Percentiles rank a stretch among this genome's conserved stretches.
Conservation (phyloP, 139 green algal genomes). For the Zygnema cylindricum region DNA sequence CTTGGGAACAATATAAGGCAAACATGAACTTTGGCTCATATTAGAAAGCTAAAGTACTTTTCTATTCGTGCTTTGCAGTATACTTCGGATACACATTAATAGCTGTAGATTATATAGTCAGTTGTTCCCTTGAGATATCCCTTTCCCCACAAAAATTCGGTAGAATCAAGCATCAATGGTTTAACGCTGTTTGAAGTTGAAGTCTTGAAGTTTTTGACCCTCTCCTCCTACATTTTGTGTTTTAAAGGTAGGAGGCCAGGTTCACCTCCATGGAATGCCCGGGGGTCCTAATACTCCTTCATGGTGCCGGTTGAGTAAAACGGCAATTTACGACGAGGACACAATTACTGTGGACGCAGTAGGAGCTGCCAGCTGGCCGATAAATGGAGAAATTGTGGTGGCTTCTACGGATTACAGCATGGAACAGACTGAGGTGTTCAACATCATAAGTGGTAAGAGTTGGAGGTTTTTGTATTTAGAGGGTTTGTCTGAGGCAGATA, state of each 20-base stretch:
- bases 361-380: constrained; percentile 22
- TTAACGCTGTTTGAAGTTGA: neutral
- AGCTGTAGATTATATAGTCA: too few relatives aligned
- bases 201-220: neutral
- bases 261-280: constrained; percentile 51
- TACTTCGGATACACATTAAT: too few relatives aligned
- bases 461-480: too few relatives aligned
- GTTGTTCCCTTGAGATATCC: too few relatives aligned
- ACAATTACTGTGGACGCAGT: constrained; percentile 10
- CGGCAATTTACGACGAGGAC: constrained; percentile 2
- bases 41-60: too few relatives aligned
- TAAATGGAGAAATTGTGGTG: constrained; percentile 41
- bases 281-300: neutral
- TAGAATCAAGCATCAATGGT: neutral
- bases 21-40: too few relatives aligned
- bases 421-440: constrained; percentile 42
- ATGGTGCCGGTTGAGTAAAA: constrained; percentile 15
- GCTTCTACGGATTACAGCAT: constrained; percentile 48
- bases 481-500: too few relatives aligned
- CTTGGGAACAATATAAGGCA: too few relatives aligned
- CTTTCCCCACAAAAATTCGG: too few relatives aligned
- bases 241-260: constrained; percentile 39
- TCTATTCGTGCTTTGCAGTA: too few relatives aligned
- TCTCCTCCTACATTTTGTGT: neutral
- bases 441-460: constrained; percentile 28